Evolutionary conservation across 768 basidiomycete genomes (phyloP), one percentile per base, ranked within the genome.

Genomic region (Coprinopsis marcescibilis): DNA sequence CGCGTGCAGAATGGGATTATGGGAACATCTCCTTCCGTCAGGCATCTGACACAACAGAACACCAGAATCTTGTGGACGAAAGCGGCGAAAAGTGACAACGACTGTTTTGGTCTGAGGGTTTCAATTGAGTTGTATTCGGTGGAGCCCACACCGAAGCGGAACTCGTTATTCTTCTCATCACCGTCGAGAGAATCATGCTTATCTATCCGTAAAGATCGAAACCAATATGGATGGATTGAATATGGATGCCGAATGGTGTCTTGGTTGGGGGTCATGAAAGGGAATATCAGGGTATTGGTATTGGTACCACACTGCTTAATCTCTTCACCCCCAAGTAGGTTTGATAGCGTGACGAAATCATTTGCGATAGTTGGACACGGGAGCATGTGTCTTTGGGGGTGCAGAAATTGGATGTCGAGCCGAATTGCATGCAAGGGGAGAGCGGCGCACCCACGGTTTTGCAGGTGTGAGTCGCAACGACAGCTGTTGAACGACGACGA

Each of bases 11-110:
- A 55, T 53, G 51, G 53, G n/a, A n/a, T n/a, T n/a, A n/a, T n/a
- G n/a, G 56, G 49, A 53, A 38, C 53, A 52, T 23, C 55, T 48
- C 55, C 56, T 54, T 59, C 51, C 49, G 46, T 43, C 32, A 23
- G 17, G 35, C 39, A 20, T 40, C 39, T 24, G 39, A 40, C 39
- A 24, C 23, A 21, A 11, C 17, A 11, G 8, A 17, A 37, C 35
- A 40, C 17, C 17, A 25, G 39, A 25, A 40, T 57, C 45, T 43
- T 43, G 11, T 50, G 50, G 49, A 35, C 53, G 50, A 50, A 48
- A 45, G 29, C 24, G 43, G 37, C 21, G 38, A 12, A 45, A 48
- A 32, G n/a, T 44, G 39, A 40, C 23, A 40, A 40, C 39, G 15
- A 40, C 39, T 25, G n/a, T n/a, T n/a, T n/a, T n/a, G n/a, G n/a